These are phyloP conservation scores for Lizonia empirigonia DNA, from an alignment of 2,329 filamentous ascomycete species.

Conservation along the genomic window DNA sequence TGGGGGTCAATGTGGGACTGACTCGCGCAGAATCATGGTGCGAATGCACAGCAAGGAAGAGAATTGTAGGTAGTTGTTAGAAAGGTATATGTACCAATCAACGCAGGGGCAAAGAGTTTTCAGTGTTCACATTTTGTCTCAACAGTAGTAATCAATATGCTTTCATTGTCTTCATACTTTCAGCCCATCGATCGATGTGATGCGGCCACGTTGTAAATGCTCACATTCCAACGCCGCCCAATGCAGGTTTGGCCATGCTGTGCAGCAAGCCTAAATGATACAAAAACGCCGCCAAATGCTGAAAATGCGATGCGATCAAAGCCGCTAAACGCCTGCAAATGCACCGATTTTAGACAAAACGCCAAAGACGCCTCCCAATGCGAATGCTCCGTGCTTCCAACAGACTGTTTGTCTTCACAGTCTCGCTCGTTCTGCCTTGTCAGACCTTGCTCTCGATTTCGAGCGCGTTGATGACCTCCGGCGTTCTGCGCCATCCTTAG, in stretches of 20 bases:
- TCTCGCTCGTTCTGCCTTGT: constrained; percentile 39
- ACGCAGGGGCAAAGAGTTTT: too few relatives aligned
- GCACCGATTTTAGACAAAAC: constrained; percentile 25
- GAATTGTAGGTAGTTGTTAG: background rate
- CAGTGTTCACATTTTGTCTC: too few relatives aligned
- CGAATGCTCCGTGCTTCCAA: constrained; percentile 17
- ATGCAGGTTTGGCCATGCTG: constrained; percentile 24
- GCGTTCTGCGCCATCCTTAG: constrained; percentile 44
- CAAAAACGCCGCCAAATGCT: constrained; percentile 30
- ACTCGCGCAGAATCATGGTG: constrained; percentile 4
- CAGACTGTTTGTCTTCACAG: constrained; percentile 22
- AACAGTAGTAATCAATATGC: too few relatives aligned
- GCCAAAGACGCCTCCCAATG: constrained; percentile 36
- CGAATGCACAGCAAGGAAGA: background rate
- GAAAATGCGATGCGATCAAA: constrained; percentile 15
- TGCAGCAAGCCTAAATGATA: constrained; percentile 10
- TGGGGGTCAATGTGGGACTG: constrained; percentile 14
- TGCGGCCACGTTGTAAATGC: constrained; percentile 26
- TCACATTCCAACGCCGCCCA: constrained; percentile 34
- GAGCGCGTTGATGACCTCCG: constrained; percentile 42
- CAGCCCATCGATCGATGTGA: background rate
- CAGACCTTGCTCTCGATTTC: constrained; percentile 34
- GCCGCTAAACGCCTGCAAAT: constrained; percentile 32
- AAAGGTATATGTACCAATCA: too few relatives aligned
- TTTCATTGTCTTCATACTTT: background rate